These are phyloP conservation scores for Diphasiastrum complanatum DNA, from an alignment of 83 land plant genomes.

Conservation along the genomic window DNA sequence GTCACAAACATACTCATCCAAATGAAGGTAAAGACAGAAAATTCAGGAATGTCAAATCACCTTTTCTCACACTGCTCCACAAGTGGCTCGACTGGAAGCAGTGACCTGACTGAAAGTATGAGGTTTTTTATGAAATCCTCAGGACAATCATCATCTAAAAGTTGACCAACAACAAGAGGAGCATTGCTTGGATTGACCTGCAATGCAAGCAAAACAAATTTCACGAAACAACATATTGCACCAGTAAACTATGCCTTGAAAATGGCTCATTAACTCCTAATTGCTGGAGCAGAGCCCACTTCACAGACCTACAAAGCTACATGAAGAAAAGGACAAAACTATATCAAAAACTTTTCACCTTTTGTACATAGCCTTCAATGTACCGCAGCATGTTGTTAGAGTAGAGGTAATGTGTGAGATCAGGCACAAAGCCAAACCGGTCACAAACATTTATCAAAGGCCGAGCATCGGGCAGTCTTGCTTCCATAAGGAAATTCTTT, in stretches of 20 bases:
- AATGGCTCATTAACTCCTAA: neutral
- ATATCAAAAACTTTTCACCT: slow-evolving; percentile 41
- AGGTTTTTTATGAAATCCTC: slow-evolving; percentile 97
- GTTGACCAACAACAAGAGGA: slow-evolving; percentile 93
- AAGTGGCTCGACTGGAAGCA: slow-evolving; percentile 95
- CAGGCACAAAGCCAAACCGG: slow-evolving; percentile 97
- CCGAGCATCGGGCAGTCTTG: slow-evolving; percentile 95
- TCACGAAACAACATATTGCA: neutral
- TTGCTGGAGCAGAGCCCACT: no score
- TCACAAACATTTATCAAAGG: slow-evolving; percentile 97
- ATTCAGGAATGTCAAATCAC: slow-evolving; percentile 21
- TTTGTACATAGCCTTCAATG: slow-evolving; percentile 98
- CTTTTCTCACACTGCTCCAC: slow-evolving; percentile 97
- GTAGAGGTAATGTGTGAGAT: slow-evolving; percentile 89
- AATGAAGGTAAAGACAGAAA: neutral
- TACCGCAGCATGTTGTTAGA: slow-evolving; percentile 95
- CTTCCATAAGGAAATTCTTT: slow-evolving; percentile 95
- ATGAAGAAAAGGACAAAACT: neutral
- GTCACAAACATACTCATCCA: neutral
- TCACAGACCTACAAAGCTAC: neutral
- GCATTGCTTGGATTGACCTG: slow-evolving; percentile 96
- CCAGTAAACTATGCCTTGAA: neutral
- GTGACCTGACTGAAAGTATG: slow-evolving; percentile 90
- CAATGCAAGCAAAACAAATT: slow-evolving; percentile 6
- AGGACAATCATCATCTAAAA: slow-evolving; percentile 97